A percentile compares a stretch with the other conserved stretches of the same genome.
These are phyloP conservation scores for Sporothrix phasma DNA, from an alignment of 2,329 filamentous ascomycete species.

Conservation along the genomic window DNA sequence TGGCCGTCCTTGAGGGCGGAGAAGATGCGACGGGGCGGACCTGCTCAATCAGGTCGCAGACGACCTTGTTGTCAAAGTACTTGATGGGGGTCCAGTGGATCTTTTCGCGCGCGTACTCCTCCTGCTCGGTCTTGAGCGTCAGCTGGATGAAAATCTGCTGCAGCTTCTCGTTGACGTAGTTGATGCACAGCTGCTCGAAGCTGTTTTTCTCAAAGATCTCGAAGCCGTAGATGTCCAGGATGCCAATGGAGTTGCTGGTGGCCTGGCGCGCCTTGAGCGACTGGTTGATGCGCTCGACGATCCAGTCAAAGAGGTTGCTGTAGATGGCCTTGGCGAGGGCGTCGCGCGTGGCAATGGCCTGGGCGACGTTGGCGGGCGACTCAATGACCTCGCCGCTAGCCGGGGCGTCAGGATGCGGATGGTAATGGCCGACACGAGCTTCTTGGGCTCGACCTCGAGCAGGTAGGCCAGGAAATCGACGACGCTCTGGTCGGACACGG, in stretches of 20 bases:
- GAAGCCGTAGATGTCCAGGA: slow-evolving; percentile 97
- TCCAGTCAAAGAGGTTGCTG: slow-evolving; percentile 97
- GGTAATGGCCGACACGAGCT: slow-evolving; percentile 79
- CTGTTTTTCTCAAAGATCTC: slow-evolving; percentile 99
- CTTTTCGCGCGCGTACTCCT: slow-evolving; percentile 90
- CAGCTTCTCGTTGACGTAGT: slow-evolving; percentile 98
- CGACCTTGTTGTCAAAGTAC: slow-evolving; percentile 99
- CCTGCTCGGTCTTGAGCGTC: slow-evolving; percentile 91
- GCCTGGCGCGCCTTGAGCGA: slow-evolving; percentile 71
- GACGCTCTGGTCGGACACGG: slow-evolving; percentile 78
- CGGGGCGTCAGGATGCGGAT: slow-evolving; percentile 70
- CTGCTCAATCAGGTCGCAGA: slow-evolving; percentile 94
- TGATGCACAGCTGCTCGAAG: slow-evolving; percentile 98
- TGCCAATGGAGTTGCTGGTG: slow-evolving; percentile 79
- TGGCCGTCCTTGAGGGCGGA: slow-evolving; percentile 95
- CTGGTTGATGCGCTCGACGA: slow-evolving; percentile 82
- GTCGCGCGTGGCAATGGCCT: slow-evolving; percentile 79
- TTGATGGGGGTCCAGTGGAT: slow-evolving; percentile 99
- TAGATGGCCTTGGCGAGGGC: slow-evolving; percentile 94
- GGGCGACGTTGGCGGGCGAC: slow-evolving; percentile 74
- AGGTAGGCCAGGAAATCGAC: slow-evolving; percentile 93
- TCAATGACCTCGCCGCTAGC: slow-evolving; percentile 57
- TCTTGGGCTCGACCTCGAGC: slow-evolving; percentile 71
- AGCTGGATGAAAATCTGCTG: slow-evolving; percentile 99
- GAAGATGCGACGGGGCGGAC: slow-evolving; percentile 80